These are phyloP conservation scores for Trichoderma hamatum DNA, from an alignment of 2,329 filamentous ascomycete species.

Conservation along the genomic window DNA sequence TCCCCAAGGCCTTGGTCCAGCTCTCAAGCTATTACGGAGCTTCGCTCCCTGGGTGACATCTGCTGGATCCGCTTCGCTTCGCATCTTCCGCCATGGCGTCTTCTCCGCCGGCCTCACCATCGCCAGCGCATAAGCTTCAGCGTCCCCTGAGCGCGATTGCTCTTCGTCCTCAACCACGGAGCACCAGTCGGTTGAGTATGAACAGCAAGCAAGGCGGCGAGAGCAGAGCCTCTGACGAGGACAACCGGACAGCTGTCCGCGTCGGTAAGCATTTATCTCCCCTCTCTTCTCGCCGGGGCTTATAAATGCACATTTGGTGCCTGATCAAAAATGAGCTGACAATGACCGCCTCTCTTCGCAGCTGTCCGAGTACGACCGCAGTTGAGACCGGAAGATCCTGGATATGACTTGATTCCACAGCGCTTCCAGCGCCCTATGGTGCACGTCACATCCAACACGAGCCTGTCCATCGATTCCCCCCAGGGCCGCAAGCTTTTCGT, in stretches of 20 bases:
- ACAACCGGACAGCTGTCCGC: constrained; percentile 89
- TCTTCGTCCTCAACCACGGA: constrained; percentile 66
- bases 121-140: constrained; percentile 60
- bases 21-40: constrained; percentile 4
- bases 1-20: constrained; percentile 12
- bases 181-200: constrained; percentile 84
- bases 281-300: neutral
- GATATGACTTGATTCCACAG: constrained; percentile 92
- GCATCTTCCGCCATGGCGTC: constrained; percentile 57
- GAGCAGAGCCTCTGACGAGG: constrained; percentile 87
- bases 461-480: constrained; percentile 82
- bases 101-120: constrained; percentile 73
- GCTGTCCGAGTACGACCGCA: constrained; percentile 92
- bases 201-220: constrained; percentile 74
- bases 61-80: constrained; percentile 27
- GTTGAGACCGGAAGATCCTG: constrained; percentile 80
- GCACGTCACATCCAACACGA: constrained; percentile 84
- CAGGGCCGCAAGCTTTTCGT: constrained; percentile 95
- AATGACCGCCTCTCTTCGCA: constrained; percentile 44
- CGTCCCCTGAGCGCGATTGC: constrained; percentile 78
- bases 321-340: constrained; percentile 17
- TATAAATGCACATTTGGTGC: neutral
- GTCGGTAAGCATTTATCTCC: constrained; percentile 72
- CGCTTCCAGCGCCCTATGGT: constrained; percentile 93
- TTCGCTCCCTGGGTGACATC: constrained; percentile 19